Evolutionary conservation across 257 asterid genomes (phyloP).

Genomic region (Thymus quinquecostatus): DNA sequence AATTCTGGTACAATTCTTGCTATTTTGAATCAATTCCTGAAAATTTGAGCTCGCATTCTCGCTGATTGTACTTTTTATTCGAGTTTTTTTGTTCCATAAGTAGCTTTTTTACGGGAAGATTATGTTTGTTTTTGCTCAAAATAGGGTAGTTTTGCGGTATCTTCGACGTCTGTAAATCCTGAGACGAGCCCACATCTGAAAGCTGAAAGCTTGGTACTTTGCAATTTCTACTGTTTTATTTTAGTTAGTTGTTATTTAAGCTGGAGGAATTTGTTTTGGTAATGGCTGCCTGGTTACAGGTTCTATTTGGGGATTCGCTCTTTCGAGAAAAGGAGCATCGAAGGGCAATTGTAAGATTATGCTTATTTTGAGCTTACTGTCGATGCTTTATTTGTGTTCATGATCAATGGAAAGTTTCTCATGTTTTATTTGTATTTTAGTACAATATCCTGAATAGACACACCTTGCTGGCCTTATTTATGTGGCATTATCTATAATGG

Average conservation of each 20-base stretch:
- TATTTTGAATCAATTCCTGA: slow-evolving; percentile 9
- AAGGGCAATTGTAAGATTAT: slow-evolving; percentile 80
- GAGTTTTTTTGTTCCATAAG: neutral
- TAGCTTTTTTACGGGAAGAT: slow-evolving; percentile 1
- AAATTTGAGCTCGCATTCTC: slow-evolving; percentile 19
- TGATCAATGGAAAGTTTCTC: slow-evolving; percentile 11
- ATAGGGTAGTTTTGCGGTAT: slow-evolving; percentile 89
- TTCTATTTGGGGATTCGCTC: slow-evolving; percentile 79
- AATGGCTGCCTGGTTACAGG: slow-evolving; percentile 49
- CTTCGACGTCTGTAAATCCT: slow-evolving; percentile 66
- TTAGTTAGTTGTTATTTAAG: slow-evolving; percentile 9
- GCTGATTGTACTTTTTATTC: neutral
- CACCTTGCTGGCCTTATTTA: slow-evolving; percentile 11
- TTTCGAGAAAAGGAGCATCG: slow-evolving; percentile 74
- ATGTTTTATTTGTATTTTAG: neutral
- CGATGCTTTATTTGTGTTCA: neutral
- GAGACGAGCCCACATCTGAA: slow-evolving; percentile 79
- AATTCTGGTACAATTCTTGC: slow-evolving; percentile 57
- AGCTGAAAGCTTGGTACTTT: slow-evolving; percentile 84
- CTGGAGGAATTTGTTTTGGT: slow-evolving; percentile 28
- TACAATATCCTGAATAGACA: neutral
- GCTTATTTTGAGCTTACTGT: slow-evolving; percentile 15
- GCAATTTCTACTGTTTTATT: neutral
- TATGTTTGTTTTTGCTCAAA: slow-evolving; percentile 25
- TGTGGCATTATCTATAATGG: slow-evolving; percentile 5